Evolutionary conservation across 352 stramenopile species (phyloP), one percentile per base, ranked within the genome.

Genomic region (Globisporangium nagaii): DNA sequence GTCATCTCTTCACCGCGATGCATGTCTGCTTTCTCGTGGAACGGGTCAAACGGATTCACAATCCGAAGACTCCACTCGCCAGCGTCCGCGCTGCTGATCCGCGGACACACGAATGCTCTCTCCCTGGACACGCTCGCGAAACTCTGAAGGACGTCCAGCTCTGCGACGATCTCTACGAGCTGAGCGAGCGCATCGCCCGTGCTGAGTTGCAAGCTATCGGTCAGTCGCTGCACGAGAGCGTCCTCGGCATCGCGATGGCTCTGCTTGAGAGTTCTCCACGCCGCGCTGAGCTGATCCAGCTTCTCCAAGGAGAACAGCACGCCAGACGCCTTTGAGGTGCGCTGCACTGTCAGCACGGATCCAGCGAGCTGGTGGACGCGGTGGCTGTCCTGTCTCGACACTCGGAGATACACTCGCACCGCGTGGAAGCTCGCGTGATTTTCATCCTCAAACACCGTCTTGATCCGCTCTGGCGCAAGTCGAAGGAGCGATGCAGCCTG

Each of bases 321-420:
- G 20, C 75, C 75, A 0, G 60, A 71, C 5, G 68, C 64, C 48
- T 57, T 72, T 19, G 70, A 78, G 0, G 69, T 63, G 28, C 63
- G 63, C 17, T 80, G 62, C n/a, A 85, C 45, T 17, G 60, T 71
- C 13, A 63, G 6, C 1, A 31, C 6, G 0, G 63, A 57, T 0
- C 56, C 54, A 12, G 22, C 67, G 37, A 53, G 64, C 28, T 68
- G 59, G 25, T 81, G 69, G 13, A 83, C 45, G 6, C 75, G 67
- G 25, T 83, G 75, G 1, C 50, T 62, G 20, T 85, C 70, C 60
- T 73, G 63, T 15, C 67, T 60, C 12, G 70, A 75, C 11, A 79
- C 68, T 2, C 74, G 66, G 5, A 85, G 58, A 30, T 80, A 53
- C 0, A 85, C 56, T 3, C 49, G 65, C 53, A 67, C 48, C 4